A percentile compares a stretch with the other conserved stretches of the same genome.
Conservation (phyloP, 1,139 yeast genomes). For the Magnusiomyces ingens region DNA sequence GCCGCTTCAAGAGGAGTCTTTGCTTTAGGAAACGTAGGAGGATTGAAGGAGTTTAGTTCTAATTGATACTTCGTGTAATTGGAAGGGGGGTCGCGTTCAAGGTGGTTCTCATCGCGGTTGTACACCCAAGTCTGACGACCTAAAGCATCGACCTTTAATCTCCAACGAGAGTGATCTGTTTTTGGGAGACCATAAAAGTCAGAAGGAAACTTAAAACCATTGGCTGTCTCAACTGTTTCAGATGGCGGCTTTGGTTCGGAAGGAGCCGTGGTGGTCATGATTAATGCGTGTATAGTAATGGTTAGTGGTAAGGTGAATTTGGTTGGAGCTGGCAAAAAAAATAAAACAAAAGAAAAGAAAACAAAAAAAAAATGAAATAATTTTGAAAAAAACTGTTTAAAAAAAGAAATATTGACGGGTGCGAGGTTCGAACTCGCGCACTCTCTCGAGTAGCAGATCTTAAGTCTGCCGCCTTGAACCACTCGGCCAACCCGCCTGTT, state of each 20-base stretch:
- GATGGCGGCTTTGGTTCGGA: too few species aligned
- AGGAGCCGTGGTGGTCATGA: too few species aligned
- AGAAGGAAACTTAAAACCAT: slow-evolving; percentile 24
- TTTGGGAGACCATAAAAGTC: slow-evolving; percentile 46
- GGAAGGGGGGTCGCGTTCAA: slow-evolving; percentile 30
- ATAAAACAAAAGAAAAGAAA: too few species aligned
- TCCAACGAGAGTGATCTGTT: slow-evolving; percentile 72
- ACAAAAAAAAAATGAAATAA: too few species aligned
- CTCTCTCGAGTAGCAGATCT: slow-evolving; percentile 34
- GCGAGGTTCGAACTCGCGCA: slow-evolving; percentile 40
- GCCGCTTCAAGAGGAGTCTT: slow-evolving; percentile 56
- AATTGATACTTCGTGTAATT: slow-evolving; percentile 47
- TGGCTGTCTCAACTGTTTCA: neutral
- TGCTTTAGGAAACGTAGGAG: slow-evolving; percentile 22
- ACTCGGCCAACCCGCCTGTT: slow-evolving; percentile 33
- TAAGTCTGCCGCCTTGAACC: slow-evolving; percentile 36
- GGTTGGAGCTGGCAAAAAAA: too few species aligned
- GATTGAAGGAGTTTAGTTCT: slow-evolving; percentile 46
- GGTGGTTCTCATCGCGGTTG: slow-evolving; percentile 35
- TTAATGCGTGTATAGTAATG: too few species aligned
- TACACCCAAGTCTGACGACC: slow-evolving; percentile 87
- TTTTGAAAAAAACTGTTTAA: neutral
- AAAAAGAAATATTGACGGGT: slow-evolving; percentile 27
- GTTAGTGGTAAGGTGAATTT: too few species aligned
- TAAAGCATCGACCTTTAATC: slow-evolving; percentile 57